Conservation (phyloP, 2,329 filamentous ascomycete genomes). For the Rhinocladiella similis region DNA sequence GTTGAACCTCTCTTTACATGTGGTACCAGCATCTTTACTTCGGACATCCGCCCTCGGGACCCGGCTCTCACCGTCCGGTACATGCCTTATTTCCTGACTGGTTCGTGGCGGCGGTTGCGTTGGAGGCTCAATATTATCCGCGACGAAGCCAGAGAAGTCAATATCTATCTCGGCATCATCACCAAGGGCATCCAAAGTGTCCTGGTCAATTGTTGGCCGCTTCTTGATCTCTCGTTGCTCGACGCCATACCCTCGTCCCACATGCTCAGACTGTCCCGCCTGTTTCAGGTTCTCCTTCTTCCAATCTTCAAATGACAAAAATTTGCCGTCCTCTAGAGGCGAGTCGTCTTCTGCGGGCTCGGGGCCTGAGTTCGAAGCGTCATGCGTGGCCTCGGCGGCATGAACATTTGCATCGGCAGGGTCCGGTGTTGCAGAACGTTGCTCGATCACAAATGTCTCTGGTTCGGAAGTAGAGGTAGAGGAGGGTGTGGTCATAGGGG, state of each 20-base stretch:
- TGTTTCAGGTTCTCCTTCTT: constrained; percentile 89
- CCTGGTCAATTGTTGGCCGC: constrained; percentile 58
- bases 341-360: constrained; percentile 58
- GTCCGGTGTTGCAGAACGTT: not conserved
- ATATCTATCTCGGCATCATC: constrained; percentile 86
- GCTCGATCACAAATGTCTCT: not conserved
- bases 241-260: constrained; percentile 52
- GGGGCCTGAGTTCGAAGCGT: not conserved
- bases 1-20: constrained; percentile 96
- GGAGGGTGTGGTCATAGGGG: not conserved
- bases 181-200: constrained; percentile 75
- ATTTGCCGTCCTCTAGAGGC: constrained; percentile 72
- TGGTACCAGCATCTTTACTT: constrained; percentile 92
- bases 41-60: constrained; percentile 59
- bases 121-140: constrained; percentile 39
- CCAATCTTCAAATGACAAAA: constrained; percentile 98
- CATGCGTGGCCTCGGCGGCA: not conserved
- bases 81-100: constrained; percentile 39
- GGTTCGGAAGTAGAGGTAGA: not conserved
- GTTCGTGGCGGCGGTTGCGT: constrained; percentile 24
- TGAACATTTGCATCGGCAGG: constrained; percentile 1
- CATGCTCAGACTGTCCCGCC: constrained; percentile 74
- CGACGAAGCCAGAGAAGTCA: constrained; percentile 65
- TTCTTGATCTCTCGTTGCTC: constrained; percentile 40
- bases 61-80: constrained; percentile 42